Conservation (phyloP, 1,284 basidiomycete species). For the Bjerkandera adusta region DNA sequence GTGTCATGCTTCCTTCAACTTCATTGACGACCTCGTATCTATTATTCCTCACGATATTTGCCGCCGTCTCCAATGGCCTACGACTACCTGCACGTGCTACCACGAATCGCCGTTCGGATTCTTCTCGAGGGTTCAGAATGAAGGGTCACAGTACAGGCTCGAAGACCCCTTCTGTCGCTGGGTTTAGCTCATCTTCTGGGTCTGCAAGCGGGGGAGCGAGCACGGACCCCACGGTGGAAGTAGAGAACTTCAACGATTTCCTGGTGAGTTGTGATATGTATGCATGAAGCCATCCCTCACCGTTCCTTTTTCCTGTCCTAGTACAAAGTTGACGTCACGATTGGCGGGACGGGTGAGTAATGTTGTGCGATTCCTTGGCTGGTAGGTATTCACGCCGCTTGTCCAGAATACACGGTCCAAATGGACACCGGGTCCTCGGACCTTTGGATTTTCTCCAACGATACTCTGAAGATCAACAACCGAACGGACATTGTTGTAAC, state of each 20-base stretch:
- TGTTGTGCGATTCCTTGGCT: background rate
- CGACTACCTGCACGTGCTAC: background rate
- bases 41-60: conserved; percentile 4
- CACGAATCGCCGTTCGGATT: too few species aligned
- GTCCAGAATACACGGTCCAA: conserved; percentile 15
- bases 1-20: background rate
- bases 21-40: background rate
- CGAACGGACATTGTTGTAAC: conserved; percentile 14
- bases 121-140: conserved; percentile 2
- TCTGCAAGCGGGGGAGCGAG: too few species aligned
- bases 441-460: conserved; percentile 14
- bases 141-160: conserved; percentile 4
- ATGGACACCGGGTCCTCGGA: conserved; percentile 20
- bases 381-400: background rate
- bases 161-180: background rate
- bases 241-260: conserved; percentile 7
- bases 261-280: conserved; percentile 2
- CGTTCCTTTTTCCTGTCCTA: background rate
- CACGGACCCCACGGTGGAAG: background rate
- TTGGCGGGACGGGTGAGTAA: conserved; percentile 11
- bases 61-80: background rate
- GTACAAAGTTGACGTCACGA: conserved; percentile 9
- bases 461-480: conserved; percentile 5
- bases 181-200: background rate
- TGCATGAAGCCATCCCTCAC: background rate